These are phyloP conservation scores for Medicago truncatula DNA, from an alignment of 306 rosid species.

Conservation along the genomic window DNA sequence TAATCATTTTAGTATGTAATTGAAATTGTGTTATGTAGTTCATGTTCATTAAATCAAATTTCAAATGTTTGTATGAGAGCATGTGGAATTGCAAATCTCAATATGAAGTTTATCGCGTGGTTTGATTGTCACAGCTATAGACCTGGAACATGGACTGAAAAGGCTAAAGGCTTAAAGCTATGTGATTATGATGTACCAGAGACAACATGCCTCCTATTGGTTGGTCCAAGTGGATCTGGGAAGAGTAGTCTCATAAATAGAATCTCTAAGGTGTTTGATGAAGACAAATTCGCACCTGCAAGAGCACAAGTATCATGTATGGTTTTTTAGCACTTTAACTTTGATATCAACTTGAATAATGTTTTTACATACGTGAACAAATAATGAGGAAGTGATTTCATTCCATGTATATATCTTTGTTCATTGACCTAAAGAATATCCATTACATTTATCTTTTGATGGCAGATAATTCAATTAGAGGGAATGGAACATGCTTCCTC, in stretches of 20 bases:
- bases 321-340: slow-evolving; percentile 10
- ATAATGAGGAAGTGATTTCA: slow-evolving; percentile 17
- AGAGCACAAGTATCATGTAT: slow-evolving; percentile 96
- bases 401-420: slow-evolving; percentile 23
- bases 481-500: slow-evolving; percentile 87
- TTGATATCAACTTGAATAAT: slow-evolving; percentile 19
- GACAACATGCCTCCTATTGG: slow-evolving; percentile 69
- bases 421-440: slow-evolving; percentile 13
- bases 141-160: slow-evolving; percentile 81
- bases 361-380: too few species aligned
- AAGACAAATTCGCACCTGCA: slow-evolving; percentile 62
- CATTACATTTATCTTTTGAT: slow-evolving; percentile 26
- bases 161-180: slow-evolving; percentile 53
- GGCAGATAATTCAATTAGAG: slow-evolving; percentile 66
- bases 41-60: slow-evolving; percentile 13
- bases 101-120: slow-evolving; percentile 22
- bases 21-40: slow-evolving; percentile 6
- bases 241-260: slow-evolving; percentile 88
- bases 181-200: slow-evolving; percentile 76
- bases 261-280: slow-evolving; percentile 74
- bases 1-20: neutral
- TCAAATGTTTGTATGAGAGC: slow-evolving; percentile 11
- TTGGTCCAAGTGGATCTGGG: slow-evolving; percentile 89
- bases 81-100: neutral
- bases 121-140: slow-evolving; percentile 60